A percentile compares a stretch with the other conserved stretches of the same genome.
Conservation (phyloP, 805 yeast species). For the Saccharomycopsis microspora region DNA sequence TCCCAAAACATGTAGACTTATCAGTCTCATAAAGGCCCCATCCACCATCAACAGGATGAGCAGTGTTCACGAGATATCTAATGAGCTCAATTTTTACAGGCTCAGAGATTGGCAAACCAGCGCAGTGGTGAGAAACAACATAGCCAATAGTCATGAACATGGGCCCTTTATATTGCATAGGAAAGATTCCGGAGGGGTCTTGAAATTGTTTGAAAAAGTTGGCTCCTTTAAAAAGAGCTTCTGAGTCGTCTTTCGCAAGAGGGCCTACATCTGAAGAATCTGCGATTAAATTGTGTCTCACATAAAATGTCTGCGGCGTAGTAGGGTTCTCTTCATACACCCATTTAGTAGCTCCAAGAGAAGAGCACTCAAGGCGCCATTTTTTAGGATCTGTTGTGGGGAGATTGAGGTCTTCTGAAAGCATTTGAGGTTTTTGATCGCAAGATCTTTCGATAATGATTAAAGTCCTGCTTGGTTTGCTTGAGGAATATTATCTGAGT, state of each 20-base stretch:
- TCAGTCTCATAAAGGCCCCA: slow-evolving; percentile 96
- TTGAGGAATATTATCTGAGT: too few species aligned
- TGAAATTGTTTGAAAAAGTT: slow-evolving; percentile 60
- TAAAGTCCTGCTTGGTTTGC: too few species aligned
- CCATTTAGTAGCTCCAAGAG: slow-evolving; percentile 78
- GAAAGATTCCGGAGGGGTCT: slow-evolving; percentile 78
- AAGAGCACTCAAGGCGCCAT: slow-evolving; percentile 69
- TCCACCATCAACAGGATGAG: slow-evolving; percentile 99
- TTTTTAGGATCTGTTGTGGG: slow-evolving; percentile 54
- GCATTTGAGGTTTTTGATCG: neutral
- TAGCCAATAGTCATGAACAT: slow-evolving; percentile 95
- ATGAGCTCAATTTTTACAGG: slow-evolving; percentile 58
- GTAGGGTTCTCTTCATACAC: slow-evolving; percentile 35
- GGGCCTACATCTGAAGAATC: slow-evolving; percentile 22
- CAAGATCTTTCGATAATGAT: too few species aligned
- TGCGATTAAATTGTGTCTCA: slow-evolving; percentile 20
- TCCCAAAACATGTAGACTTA: slow-evolving; percentile 92
- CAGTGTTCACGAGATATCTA: slow-evolving; percentile 78
- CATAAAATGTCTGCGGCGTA: slow-evolving; percentile 29
- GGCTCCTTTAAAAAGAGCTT: slow-evolving; percentile 67
- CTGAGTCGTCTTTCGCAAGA: slow-evolving; percentile 30
- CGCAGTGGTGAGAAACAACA: slow-evolving; percentile 60
- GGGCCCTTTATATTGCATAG: slow-evolving; percentile 93
- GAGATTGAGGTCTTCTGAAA: slow-evolving; percentile 46
- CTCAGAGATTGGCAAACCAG: slow-evolving; percentile 57